Percentiles rank a stretch among this genome's conserved stretches.
phyloP scores from a whole-genome alignment of 2,329 filamentous ascomycete species.

The Hymenoscyphus repandus region DNA sequence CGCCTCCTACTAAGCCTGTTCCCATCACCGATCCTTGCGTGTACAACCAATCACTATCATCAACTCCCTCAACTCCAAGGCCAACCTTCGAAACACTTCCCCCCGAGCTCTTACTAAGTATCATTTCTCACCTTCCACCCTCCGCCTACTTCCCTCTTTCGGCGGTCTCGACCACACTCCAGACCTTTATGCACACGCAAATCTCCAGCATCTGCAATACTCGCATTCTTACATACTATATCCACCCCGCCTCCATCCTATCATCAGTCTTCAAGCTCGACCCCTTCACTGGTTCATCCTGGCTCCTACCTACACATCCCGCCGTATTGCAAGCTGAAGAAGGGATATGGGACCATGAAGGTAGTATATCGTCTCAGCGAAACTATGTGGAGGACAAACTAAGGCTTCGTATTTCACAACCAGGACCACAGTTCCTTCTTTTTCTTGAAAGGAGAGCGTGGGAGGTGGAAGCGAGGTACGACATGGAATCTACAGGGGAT shows the following conservation, averaged over 20 bases:
- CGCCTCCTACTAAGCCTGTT: neutral
- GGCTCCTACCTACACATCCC: conserved; percentile 20
- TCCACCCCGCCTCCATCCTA: conserved; percentile 10
- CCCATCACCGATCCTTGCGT: neutral
- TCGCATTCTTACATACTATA: conserved; percentile 12
- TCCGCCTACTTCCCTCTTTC: conserved; percentile 14
- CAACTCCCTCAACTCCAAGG: neutral
- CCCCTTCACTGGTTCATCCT: conserved; percentile 1
- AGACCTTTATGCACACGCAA: conserved; percentile 15
- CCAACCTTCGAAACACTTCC: conserved; percentile 16
- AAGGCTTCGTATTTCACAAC: conserved; percentile 8
- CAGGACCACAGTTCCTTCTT: conserved; percentile 19
- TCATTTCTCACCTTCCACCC: conserved; percentile 20
- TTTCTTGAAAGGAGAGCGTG: conserved; percentile 17
- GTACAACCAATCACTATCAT: neutral
- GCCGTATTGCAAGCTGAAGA: conserved; percentile 9
- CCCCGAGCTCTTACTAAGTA: conserved; percentile 36
- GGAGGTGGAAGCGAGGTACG: conserved; percentile 14
- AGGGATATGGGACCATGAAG: neutral
- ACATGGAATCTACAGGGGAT: conserved; percentile 4
- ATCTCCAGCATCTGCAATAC: conserved; percentile 21
- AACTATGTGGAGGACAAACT: neutral
- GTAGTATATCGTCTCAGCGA: neutral
- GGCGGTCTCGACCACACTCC: conserved; percentile 15
- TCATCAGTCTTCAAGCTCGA: conserved; percentile 4